phyloP scores from a whole-genome alignment of 1,284 basidiomycete species.

The Tilletiaria anomala region DNA sequence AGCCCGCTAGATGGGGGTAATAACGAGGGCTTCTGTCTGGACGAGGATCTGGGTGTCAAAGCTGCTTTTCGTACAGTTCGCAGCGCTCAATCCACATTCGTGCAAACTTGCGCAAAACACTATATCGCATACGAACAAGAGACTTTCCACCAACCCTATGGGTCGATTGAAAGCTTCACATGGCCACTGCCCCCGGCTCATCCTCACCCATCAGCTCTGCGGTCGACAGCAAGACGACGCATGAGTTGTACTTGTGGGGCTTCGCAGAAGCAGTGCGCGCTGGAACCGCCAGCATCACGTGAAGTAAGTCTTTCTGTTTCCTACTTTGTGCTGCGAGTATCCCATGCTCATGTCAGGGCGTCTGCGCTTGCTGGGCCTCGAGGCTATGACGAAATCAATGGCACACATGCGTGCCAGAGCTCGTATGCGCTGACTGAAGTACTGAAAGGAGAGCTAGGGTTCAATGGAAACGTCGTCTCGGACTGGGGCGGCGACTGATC shows the following conservation, averaged over 20 bases:
- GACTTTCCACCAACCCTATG: too few species aligned
- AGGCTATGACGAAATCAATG: constrained; percentile 49
- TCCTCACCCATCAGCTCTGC: constrained; percentile 1
- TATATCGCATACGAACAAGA: constrained; percentile 16
- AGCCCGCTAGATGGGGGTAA: constrained; percentile 11
- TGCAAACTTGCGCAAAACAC: constrained; percentile 14
- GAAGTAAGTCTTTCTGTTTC: not conserved
- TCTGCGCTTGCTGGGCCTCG: not conserved
- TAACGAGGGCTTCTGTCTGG: constrained; percentile 13
- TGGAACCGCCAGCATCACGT: constrained; percentile 33
- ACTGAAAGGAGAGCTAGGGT: constrained; percentile 59
- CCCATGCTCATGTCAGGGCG: not conserved
- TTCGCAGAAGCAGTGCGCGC: constrained; percentile 44
- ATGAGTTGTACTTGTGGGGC: constrained; percentile 20
- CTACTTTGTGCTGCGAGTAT: not conserved
- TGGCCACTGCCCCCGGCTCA: not conserved
- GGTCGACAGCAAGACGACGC: constrained; percentile 13
- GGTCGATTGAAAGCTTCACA: constrained; percentile 3
- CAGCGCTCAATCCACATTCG: constrained; percentile 10
- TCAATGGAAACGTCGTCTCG: constrained; percentile 55
- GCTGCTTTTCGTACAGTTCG: constrained; percentile 12
- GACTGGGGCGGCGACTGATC: constrained; percentile 10
- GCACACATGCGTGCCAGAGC: constrained; percentile 56
- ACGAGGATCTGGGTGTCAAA: constrained; percentile 13
- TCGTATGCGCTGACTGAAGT: constrained; percentile 54